phyloP scores from a whole-genome alignment of 148 eudicot genomes.

The Silene latifolia region DNA sequence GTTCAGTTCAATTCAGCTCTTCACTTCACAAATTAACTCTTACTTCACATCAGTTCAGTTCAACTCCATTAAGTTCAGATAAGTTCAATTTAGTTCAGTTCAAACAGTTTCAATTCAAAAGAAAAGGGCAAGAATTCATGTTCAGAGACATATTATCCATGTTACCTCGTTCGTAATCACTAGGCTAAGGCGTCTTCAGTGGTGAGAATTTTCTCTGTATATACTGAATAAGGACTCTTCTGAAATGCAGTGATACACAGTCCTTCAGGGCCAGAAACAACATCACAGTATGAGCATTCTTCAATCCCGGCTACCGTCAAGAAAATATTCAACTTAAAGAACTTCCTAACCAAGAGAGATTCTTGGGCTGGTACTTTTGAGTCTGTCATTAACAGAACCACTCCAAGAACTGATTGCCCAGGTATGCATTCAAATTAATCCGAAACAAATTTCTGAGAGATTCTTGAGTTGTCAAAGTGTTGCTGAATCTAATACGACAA shows the following conservation, averaged over 20 bases:
- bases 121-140: no score
- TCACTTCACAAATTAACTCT: no score
- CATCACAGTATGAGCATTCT: constrained; percentile 72
- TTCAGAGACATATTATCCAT: no score
- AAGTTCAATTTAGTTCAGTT: no score
- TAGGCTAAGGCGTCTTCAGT: no score
- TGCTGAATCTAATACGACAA: no score
- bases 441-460: not conserved
- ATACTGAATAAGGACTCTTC: not conserved
- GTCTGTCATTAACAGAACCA: constrained; percentile 35
- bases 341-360: constrained; percentile 60
- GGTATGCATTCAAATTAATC: constrained; percentile 28
- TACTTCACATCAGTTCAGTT: no score
- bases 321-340: constrained; percentile 63
- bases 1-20: no score
- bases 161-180: no score
- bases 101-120: no score
- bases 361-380: constrained; percentile 84
- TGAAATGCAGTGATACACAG: constrained; percentile 56
- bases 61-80: no score
- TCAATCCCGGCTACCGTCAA: constrained; percentile 73
- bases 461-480: no score
- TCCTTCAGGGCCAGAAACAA: constrained; percentile 59
- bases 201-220: not conserved
- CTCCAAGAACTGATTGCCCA: constrained; percentile 73